phyloP scores from a whole-genome alignment of 2,329 filamentous ascomycete species.

The Colletotrichum lindemuthianum region DNA sequence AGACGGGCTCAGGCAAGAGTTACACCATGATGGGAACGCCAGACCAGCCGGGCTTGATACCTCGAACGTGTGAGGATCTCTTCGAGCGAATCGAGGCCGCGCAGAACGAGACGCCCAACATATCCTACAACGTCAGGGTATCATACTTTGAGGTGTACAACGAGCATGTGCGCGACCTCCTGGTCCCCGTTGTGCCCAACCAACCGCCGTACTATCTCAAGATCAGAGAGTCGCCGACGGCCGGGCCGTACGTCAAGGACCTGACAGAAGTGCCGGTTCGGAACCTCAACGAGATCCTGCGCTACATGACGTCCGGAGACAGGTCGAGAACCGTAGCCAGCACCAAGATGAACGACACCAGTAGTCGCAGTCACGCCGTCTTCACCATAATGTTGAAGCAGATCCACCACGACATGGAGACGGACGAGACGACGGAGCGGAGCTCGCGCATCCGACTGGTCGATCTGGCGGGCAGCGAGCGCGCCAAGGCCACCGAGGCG shows the following conservation, averaged over 20 bases:
- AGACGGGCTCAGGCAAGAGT: slow-evolving; percentile 97
- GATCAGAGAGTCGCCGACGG: slow-evolving; percentile 93
- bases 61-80: slow-evolving; percentile 92
- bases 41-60: slow-evolving; percentile 90
- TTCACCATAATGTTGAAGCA: slow-evolving; percentile 99
- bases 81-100: slow-evolving; percentile 90
- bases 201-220: slow-evolving; percentile 92
- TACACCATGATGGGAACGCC: slow-evolving; percentile 97
- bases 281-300: slow-evolving; percentile 86
- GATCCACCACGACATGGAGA: slow-evolving; percentile 95
- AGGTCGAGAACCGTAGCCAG: slow-evolving; percentile 87
- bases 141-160: slow-evolving; percentile 99
- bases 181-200: slow-evolving; percentile 76
- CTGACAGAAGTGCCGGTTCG: slow-evolving; percentile 92
- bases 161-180: slow-evolving; percentile 94
- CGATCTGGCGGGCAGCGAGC: slow-evolving; percentile 92
- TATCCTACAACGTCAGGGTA: slow-evolving; percentile 96
- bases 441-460: slow-evolving; percentile 94
- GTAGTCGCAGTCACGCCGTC: slow-evolving; percentile 93
- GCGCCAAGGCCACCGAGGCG: slow-evolving; percentile 94
- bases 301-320: slow-evolving; percentile 91
- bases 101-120: slow-evolving; percentile 83
- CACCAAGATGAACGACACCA: slow-evolving; percentile 99
- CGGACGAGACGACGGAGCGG: slow-evolving; percentile 97
- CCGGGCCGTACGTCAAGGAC: slow-evolving; percentile 97